Evolutionary conservation across 1,284 basidiomycete genomes (phyloP), one percentile per base, ranked within the genome.

Genomic region (Cutaneotrichosporon cyanovorans): DNA sequence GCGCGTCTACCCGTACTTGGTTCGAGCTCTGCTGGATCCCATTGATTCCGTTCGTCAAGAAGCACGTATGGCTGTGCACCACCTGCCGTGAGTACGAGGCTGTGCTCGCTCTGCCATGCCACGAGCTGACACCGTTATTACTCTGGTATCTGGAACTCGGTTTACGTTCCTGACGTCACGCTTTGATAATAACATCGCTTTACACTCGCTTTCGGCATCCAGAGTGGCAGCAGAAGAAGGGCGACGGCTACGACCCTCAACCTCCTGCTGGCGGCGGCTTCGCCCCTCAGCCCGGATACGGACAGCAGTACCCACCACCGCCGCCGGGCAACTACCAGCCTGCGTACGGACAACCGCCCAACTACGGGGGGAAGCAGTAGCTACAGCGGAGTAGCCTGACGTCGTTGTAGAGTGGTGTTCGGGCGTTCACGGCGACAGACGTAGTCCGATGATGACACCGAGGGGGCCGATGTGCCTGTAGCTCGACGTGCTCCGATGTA

Each of bases 1-100:
- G 62, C 7, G 62, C 63, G 18, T 38, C 37, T n/a, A 48, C 53
- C 7, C 51, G 65, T 21, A 56, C 60, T 28, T 65, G 63, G 65
- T 69, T 69, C 38, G 63, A 68, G 46, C 55, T 68, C 38, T 70
- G 66, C 57, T 70, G 60, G 59, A 58, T 70, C 15, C 66, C 66
- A 8, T 49, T 70, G 15, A 63, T 70, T 21, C 68, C 68, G 9
- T 68, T 67, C 52, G 43, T 37, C 8, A 63, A 63, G 55, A 49
- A 55, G 20, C 46, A 55, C 12, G 61, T 70, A 40, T 70, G 66
- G 66, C 51, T 63, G 14, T 70, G 68, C 50, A 53, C 57, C 20
- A 63, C 63, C 34, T 70, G 68, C 44, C 56, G 65, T 69, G 51
- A 55, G 67, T 64, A 14, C 12, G 30, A 5, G 8, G 19, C 5